Evolutionary conservation across 179 eudicot species (phyloP).

Genomic region (Sideroxylon spinosum): DNA sequence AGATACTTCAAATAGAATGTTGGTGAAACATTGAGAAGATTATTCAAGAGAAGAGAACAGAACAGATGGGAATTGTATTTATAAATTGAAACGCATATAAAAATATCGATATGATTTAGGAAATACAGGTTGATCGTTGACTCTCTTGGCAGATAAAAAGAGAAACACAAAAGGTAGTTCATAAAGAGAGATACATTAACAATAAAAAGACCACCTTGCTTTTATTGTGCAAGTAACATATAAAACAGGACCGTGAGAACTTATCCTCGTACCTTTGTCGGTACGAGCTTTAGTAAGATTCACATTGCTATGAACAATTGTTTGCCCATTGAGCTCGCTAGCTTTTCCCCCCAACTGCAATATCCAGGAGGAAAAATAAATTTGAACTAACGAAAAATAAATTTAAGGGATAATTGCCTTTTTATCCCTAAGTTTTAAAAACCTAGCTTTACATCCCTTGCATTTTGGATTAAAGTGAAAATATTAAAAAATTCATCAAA

Average conservation of each 20-base stretch:
- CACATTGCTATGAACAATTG: constrained; percentile 23
- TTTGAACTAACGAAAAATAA: too few relatives aligned
- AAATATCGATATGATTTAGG: background rate
- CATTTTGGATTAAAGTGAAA: too few relatives aligned
- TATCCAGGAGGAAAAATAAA: background rate
- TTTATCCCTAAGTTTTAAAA: too few relatives aligned
- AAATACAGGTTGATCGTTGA: too few relatives aligned
- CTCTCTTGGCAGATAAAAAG: background rate
- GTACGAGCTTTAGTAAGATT: constrained; percentile 17
- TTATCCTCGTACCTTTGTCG: constrained; percentile 27
- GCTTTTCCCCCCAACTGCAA: constrained; percentile 42
- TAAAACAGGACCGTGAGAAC: background rate
- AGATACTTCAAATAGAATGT: background rate
- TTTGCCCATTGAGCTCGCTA: constrained; percentile 38
- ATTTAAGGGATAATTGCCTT: too few relatives aligned
- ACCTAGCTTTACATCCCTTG: too few relatives aligned
- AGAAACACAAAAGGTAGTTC: background rate
- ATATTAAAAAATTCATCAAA: too few relatives aligned
- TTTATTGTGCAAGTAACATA: background rate
- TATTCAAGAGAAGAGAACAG: background rate
- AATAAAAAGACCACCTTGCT: background rate
- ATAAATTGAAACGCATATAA: background rate
- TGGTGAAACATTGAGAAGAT: background rate
- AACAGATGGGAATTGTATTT: background rate
- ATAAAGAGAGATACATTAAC: too few relatives aligned